Base-by-base conservation (phyloP, 495 filamentous ascomycete genomes). In the Diplogelasinospora grovesii region DNA sequence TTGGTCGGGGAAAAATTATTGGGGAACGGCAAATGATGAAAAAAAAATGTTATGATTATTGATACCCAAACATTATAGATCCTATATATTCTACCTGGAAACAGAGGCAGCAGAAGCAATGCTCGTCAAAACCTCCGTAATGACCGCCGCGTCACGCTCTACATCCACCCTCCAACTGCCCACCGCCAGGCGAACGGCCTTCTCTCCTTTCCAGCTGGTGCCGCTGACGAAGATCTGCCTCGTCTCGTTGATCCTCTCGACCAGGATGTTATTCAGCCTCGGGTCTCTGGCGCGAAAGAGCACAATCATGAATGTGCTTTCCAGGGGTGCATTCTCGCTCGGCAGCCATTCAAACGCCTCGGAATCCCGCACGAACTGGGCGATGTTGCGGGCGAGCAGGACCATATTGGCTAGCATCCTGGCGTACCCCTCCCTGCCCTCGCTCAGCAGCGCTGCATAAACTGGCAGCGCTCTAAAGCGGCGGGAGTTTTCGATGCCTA, bases 401-500 rank as follows among this genome's bases (percentile, higher is more conserved):
- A 87, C 77, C 53, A 94, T 85, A 22, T 76, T 75, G 36, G 76
- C 61, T 8, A 95, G 68, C 71, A 95, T 86, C 2, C 72, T 66
- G 4, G 62, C 65, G 49, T 90, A 82, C 3, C 88, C 89, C 7
- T 69, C 51, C 8, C 69, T 67, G 3, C 90, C 90, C 44, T 92
- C 84, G 24, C 80, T 78, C n/a, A 80, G 49, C 1, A 95, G 69
- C 0, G 81, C 81, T 8, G 88, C 82, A 48, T 95, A 95, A 3
- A 88, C 86, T 0, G 90, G 90, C 14, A 95, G 65, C 0, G 88
- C 90, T 34, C 90, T 75, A 65, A 97, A 93, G 11, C 90, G 79
- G 26, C 89, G 75, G 5, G 89, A 95, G 56, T 97, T 97, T 51
- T 95, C 89, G 16, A 97, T 62, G 15, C 89, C 86, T 39, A 89